phyloP scores from a whole-genome alignment of 208 protist species.

The Trichomonas vaginalis region DNA sequence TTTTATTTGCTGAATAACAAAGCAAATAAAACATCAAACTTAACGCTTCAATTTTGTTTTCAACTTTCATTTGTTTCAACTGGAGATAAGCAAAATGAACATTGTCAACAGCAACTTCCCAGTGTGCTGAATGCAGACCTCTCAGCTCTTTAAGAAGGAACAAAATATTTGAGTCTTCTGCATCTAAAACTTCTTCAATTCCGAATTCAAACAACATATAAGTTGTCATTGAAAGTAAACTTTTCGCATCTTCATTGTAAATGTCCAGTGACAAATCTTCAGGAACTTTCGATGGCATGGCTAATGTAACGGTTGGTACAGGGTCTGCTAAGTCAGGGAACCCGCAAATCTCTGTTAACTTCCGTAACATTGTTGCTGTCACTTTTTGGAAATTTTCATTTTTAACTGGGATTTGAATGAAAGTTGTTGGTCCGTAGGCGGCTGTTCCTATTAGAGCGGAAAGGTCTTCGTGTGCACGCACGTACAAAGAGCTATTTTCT shows the following conservation, averaged over 20 bases:
- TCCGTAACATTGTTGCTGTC: neutral
- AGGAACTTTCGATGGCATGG: neutral
- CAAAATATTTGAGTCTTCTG: neutral
- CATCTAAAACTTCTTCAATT: neutral
- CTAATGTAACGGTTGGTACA: neutral
- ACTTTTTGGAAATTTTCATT: neutral
- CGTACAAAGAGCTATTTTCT: neutral
- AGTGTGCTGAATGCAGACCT: neutral
- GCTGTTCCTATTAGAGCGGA: neutral
- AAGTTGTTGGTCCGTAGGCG: neutral
- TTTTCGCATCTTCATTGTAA: neutral
- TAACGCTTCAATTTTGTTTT: neutral
- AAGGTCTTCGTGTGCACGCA: neutral
- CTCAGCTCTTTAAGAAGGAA: neutral
- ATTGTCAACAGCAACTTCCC: neutral
- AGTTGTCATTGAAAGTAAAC: neutral
- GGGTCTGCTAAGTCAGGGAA: neutral
- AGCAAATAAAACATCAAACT: neutral
- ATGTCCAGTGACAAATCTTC: neutral
- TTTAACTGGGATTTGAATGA: neutral
- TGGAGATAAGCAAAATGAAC: neutral
- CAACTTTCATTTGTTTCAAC: neutral
- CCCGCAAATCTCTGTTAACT: neutral
- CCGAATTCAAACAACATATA: neutral
- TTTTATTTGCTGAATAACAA: neutral